Evolutionary conservation across 208 protist species (phyloP), one percentile per base, ranked within the genome.

Genomic region (Trypanosoma brucei): DNA sequence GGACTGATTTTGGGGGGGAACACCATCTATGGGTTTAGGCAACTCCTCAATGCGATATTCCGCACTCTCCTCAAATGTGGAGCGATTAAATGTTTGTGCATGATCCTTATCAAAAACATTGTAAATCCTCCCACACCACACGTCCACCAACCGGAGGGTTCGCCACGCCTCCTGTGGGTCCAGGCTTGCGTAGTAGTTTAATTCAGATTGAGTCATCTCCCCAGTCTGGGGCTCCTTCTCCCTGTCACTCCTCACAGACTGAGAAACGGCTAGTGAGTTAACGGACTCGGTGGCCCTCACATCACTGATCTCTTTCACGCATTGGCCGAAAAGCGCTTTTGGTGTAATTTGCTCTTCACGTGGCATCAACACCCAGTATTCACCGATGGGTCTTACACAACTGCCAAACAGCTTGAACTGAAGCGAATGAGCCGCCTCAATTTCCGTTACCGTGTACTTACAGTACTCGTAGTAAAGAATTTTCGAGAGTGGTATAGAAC

Each of bases 381-480:
- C 56, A 63, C 85, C 89, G 1, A 91, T 64, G 3, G 75, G 62
- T 58, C 89, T 91, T 44, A 92, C 84, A 45, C 70, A 71, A 59
- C 82, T 76, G 35, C 57, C 70, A 68, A 83, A 95, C 45, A 93
- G 65, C 63, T 91, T 87, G 68, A 95, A 95, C 71, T 95, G 84
- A 63, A 95, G 70, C n/a, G 84, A 92, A 74, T 93, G 83, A 40
- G 82, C 76, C 22, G 62, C 71, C 58, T 95, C 86, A 39, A 92
- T 86, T 58, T 93, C 80, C 11, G 85, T 83, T 34, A 95, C 85
- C 39, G 85, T 85, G 76, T 82, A 95, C 73, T 88, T 90, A 71
- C 86, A 93, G 66, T 83, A 87, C 64, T 95, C 89, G 62, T 89
- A 95, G 68, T 95, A 95, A 53, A 95, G 70, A 56, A 72, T 79